These are phyloP conservation scores for Bocquillonia castaneifolia DNA, from an alignment of 441 rosid species.

Conservation along the genomic window DNA sequence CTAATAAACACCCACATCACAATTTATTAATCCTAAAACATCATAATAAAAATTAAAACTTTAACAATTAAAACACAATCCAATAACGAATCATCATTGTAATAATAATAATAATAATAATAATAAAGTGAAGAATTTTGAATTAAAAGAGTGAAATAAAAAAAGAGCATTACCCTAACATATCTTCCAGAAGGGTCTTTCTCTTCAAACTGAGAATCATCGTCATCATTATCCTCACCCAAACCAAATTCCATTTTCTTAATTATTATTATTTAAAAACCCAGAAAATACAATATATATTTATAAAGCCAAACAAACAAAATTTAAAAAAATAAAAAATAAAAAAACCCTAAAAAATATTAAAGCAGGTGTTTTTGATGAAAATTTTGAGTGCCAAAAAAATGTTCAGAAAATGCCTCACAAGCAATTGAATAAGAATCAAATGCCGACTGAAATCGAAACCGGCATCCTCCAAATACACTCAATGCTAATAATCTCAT, in stretches of 20 bases:
- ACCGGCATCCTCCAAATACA: constrained; percentile 39
- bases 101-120: no score
- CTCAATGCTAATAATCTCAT: constrained; percentile 27
- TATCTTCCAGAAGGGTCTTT: constrained; percentile 68
- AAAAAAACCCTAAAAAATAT: background rate
- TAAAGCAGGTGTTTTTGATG: constrained; percentile 24
- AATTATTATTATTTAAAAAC: no score
- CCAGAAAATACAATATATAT: background rate
- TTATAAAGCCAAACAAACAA: background rate
- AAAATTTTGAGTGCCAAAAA: background rate
- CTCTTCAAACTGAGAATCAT: constrained; percentile 41
- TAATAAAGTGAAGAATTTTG: background rate
- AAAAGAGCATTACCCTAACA: constrained; percentile 41
- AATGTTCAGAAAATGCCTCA: constrained; percentile 62
- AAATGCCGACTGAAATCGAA: constrained; percentile 52
- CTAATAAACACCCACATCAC: no score
- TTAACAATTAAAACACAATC: no score
- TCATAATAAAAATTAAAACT: no score
- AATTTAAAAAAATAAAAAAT: background rate
- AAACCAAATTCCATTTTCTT: constrained; percentile 28
- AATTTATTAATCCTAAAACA: no score
- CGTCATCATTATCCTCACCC: constrained; percentile 27
- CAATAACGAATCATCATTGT: no score
- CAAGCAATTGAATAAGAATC: constrained; percentile 61
- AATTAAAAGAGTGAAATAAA: background rate